Percentiles rank a stretch among this genome's conserved stretches.
phyloP scores from a whole-genome alignment of 179 eudicot species.

The Beta corolliflora region DNA sequence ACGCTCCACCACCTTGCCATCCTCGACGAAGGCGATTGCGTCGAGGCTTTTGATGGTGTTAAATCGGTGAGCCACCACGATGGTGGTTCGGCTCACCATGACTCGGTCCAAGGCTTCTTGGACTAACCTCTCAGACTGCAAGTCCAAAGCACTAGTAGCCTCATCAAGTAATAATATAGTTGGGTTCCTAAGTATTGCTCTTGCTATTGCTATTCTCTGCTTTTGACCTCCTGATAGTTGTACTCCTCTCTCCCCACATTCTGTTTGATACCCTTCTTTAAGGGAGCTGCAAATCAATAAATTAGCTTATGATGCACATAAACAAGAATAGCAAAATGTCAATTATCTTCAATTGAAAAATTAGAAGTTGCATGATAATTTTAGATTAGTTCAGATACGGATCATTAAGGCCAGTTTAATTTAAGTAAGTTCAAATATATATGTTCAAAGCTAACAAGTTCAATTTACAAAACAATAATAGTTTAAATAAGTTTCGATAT shows the following conservation, averaged over 20 bases:
- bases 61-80: conserved; percentile 47
- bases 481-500: no score
- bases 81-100: conserved; percentile 44
- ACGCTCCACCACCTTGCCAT: conserved; percentile 45
- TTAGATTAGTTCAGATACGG: neutral
- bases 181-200: conserved; percentile 45
- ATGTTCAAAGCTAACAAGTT: no score
- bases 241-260: conserved; percentile 49
- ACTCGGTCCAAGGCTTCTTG: conserved; percentile 43
- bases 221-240: conserved; percentile 53
- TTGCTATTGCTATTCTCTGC: conserved; percentile 47
- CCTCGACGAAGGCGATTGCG: conserved; percentile 39
- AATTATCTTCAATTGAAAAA: no score
- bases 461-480: no score
- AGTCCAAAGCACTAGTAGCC: conserved; percentile 51
- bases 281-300: conserved; percentile 27
- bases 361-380: neutral
- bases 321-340: no score
- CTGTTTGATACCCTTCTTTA: conserved; percentile 41
- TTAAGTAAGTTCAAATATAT: no score
- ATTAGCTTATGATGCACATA: no score
- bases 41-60: conserved; percentile 46
- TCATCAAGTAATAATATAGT: conserved; percentile 41
- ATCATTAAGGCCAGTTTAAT: no score
- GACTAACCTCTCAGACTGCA: conserved; percentile 42